Evolutionary conservation across 345 rosid genomes (phyloP).

Genomic region (Toxicodendron radicans): DNA sequence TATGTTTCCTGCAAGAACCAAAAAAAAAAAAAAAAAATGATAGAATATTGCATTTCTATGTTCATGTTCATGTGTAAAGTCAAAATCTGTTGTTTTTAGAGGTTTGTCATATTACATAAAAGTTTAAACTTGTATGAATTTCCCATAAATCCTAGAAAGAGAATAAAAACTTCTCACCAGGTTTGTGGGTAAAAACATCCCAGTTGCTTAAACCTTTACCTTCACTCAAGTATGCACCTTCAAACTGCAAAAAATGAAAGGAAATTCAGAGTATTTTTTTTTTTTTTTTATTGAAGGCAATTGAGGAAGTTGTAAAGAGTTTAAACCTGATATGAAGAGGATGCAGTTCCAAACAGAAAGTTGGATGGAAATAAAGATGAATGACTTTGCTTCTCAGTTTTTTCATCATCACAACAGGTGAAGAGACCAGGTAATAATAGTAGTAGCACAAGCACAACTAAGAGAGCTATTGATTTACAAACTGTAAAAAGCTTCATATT

Average conservation of each 20-base stretch:
- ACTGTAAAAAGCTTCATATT: background rate
- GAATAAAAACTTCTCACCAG: conserved; percentile 15
- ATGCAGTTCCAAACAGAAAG: conserved; percentile 18
- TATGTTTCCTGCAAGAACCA: conserved; percentile 43
- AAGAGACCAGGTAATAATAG: background rate
- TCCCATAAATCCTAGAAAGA: background rate
- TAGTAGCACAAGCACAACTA: no score
- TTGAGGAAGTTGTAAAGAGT: no score
- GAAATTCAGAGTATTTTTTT: no score
- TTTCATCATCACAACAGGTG: background rate
- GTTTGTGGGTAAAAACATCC: conserved; percentile 39
- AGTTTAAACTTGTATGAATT: no score
- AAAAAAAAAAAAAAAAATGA: no score
- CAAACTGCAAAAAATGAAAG: conserved; percentile 21
- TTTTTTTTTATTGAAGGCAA: no score
- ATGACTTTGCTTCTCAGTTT: conserved; percentile 3
- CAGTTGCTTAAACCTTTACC: conserved; percentile 43
- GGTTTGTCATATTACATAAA: no score
- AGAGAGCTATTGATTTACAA: no score
- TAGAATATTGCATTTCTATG: no score
- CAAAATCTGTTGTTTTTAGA: no score
- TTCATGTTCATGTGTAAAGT: no score
- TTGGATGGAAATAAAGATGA: conserved; percentile 13
- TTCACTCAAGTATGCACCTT: conserved; percentile 44
- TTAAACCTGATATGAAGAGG: background rate